Percentiles rank a stretch among this genome's conserved stretches.
These are phyloP conservation scores for Arxiozyma telluris DNA, from an alignment of 1,139 yeast genomes.

Conservation along the genomic window DNA sequence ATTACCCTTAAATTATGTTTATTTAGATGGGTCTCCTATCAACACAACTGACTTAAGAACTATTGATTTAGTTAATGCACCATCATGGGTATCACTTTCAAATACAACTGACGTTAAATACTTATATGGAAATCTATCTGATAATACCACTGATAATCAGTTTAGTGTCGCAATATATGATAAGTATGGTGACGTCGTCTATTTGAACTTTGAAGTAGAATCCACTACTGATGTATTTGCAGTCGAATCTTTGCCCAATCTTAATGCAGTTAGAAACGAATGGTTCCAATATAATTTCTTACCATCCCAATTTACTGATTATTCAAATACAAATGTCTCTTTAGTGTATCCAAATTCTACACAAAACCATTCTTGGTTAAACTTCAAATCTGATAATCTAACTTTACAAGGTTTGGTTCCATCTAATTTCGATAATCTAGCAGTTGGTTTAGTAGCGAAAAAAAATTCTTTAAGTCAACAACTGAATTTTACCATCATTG, in stretches of 20 bases:
- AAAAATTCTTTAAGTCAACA: conserved; percentile 36
- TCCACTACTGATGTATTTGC: conserved; percentile 41
- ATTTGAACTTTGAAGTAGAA: conserved; percentile 44
- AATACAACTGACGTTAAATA: conserved; percentile 21
- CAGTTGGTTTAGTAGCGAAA: conserved; percentile 47
- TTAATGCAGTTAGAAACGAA: conserved; percentile 57
- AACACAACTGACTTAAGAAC: conserved; percentile 44
- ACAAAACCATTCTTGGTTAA: conserved; percentile 46
- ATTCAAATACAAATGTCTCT: conserved; percentile 41
- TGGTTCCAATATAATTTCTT: conserved; percentile 49
- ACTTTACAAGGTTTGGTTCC: conserved; percentile 70
- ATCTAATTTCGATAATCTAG: conserved; percentile 40
- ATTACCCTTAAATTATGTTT: conserved; percentile 53
- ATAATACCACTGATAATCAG: conserved; percentile 25
- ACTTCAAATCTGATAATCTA: conserved; percentile 47
- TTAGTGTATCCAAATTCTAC: conserved; percentile 38
- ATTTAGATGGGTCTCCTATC: conserved; percentile 51
- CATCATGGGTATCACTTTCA: conserved; percentile 51
- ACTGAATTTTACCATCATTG: conserved; percentile 46
- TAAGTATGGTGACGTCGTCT: conserved; percentile 53
- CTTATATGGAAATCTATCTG: conserved; percentile 55
- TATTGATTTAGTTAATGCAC: conserved; percentile 42
- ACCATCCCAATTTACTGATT: conserved; percentile 47
- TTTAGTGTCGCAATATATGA: conserved; percentile 57
- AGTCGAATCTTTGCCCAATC: conserved; percentile 40